Evolutionary conservation across 169 alveolate genomes (phyloP), one percentile per base, ranked within the genome.

Genomic region (Theileria orientalis): DNA sequence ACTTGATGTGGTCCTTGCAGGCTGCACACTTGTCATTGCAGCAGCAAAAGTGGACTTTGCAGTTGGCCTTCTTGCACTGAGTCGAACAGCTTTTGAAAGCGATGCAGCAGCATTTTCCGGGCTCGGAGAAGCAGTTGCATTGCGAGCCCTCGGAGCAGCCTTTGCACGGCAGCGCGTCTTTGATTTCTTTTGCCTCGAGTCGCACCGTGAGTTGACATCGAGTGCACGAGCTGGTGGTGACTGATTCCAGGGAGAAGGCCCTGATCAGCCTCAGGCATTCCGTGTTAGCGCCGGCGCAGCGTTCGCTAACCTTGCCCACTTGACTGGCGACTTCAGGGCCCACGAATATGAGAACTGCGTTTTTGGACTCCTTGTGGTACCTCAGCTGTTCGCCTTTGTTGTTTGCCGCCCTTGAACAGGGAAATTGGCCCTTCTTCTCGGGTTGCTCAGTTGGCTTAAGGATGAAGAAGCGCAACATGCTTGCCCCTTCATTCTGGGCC

Each of bases 141-240:
- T 11, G 19, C 19, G 49, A 41, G 49, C n/a, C n/a, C n/a, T n/a
- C n/a, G n/a, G n/a, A n/a, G n/a, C n/a, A n/a, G n/a, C n/a, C n/a
- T n/a, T n/a, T n/a, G n/a, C n/a, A n/a, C n/a, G n/a, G n/a, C n/a
- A n/a, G n/a, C n/a, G n/a, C n/a, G n/a, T n/a, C n/a, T n/a, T n/a
- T n/a, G n/a, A n/a, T n/a, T 41, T 41, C 14, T 5, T 19, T 35
- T 9, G 25, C 69, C 69, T 62, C 71, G 11, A 62, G 21, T 44
- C 57, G 8, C 19, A 62, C 33, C 14, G 71, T 62, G 16, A 62
- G 8, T 41, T 62, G 60, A 32, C 71, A 62, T 2, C 19, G 8
- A 23, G 8, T 27, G 19, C 71, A 62, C 8, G 16, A 14, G 29
- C 57, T 62, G n/a, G 56, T n/a, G 27, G 60, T 14, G 9, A 62